phyloP scores from a whole-genome alignment of 2,329 filamentous ascomycete genomes.

The Epichloe uncinata region DNA sequence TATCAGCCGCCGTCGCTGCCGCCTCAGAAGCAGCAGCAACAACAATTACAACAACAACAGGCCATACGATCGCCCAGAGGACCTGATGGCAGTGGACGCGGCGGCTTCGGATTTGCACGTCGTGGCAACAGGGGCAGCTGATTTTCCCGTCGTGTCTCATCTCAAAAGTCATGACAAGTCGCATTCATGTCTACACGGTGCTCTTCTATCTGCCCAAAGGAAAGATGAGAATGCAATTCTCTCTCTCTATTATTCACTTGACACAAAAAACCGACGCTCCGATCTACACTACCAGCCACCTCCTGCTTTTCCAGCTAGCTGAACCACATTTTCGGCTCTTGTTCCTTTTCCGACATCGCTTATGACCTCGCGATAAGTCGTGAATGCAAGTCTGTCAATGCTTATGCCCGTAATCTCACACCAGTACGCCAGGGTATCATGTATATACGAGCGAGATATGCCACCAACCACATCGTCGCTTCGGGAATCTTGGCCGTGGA shows the following conservation, averaged over 20 bases:
- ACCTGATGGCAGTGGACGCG: constrained; percentile 63
- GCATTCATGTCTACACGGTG: constrained; percentile 12
- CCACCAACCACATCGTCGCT: constrained; percentile 40
- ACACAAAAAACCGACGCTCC: background rate
- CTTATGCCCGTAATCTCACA: constrained; percentile 54
- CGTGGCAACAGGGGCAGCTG: constrained; percentile 38
- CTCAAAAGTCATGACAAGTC: background rate
- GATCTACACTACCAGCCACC: constrained; percentile 66
- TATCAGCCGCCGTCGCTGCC: background rate
- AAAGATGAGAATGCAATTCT: background rate
- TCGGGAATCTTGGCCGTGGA: constrained; percentile 4
- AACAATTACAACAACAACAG: constrained; percentile 44
- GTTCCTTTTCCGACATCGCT: constrained; percentile 80
- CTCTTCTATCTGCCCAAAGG: background rate
- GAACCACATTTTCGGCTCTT: constrained; percentile 71
- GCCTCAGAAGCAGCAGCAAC: background rate
- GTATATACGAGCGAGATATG: constrained; percentile 53
- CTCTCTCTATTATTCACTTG: background rate
- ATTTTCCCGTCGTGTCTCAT: constrained; percentile 6
- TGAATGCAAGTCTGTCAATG: constrained; percentile 62
- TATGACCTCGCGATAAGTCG: constrained; percentile 82
- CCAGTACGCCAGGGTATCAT: constrained; percentile 65
- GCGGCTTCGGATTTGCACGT: constrained; percentile 62
- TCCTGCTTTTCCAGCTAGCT: constrained; percentile 79
- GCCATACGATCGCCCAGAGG: constrained; percentile 63